Conservation (phyloP, 805 yeast genomes). For the Pichia nakasei region DNA sequence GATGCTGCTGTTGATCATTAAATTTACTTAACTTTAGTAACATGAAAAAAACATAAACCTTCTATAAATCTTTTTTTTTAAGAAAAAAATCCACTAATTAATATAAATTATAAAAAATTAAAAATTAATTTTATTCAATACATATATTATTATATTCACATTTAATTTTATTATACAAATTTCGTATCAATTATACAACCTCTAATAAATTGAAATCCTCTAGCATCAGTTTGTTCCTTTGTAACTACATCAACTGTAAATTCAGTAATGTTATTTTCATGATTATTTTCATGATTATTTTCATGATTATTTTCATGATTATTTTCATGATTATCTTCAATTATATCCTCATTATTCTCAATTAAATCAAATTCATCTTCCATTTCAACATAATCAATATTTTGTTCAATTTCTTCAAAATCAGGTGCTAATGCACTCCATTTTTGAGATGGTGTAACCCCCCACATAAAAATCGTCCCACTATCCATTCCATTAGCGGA, state of each 20-base stretch:
- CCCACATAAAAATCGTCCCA: constrained; percentile 79
- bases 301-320: constrained; percentile 54
- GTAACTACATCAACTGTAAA: constrained; percentile 56
- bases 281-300: constrained; percentile 44
- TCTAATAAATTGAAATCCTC: constrained; percentile 52
- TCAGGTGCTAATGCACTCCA: constrained; percentile 98
- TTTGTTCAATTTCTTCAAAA: constrained; percentile 89
- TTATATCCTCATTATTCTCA: constrained; percentile 58
- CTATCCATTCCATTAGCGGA: constrained; percentile 81
- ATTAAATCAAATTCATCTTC: constrained; percentile 85
- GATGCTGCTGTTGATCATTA: constrained; percentile 44
- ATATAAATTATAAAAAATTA: background rate
- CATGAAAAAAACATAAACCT: background rate
- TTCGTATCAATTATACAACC: constrained; percentile 47
- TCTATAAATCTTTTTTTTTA: background rate
- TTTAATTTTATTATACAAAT: constrained; percentile 1
- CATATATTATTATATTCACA: no score
- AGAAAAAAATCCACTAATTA: no score
- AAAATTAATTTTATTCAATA: no score
- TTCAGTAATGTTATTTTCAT: constrained; percentile 46
- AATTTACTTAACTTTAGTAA: background rate
- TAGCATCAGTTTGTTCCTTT: constrained; percentile 56
- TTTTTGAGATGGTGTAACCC: constrained; percentile 72
- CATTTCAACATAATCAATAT: constrained; percentile 74
- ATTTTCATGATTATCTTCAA: constrained; percentile 48